phyloP scores from a whole-genome alignment of 2,329 filamentous ascomycete species.

The Exophiala lecanii-corni region DNA sequence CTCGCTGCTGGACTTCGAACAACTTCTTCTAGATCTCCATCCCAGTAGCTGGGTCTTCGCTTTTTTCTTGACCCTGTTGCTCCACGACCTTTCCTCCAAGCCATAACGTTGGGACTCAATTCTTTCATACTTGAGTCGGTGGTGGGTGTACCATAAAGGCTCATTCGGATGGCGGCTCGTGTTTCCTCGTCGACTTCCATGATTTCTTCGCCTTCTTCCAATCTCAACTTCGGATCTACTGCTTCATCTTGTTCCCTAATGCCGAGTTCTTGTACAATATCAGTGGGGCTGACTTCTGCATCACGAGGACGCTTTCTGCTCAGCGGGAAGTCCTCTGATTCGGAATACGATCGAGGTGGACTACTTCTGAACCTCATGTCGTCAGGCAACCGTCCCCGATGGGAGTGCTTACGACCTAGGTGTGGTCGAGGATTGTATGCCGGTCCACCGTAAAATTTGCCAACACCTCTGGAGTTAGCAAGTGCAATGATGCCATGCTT shows the following conservation, averaged over 20 bases:
- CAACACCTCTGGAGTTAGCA: conserved; percentile 19
- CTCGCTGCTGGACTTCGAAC: conserved; percentile 24
- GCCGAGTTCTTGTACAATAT: conserved; percentile 10
- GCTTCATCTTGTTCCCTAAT: conserved; percentile 3
- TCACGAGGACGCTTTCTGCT: conserved; percentile 16
- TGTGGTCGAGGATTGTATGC: conserved; percentile 7
- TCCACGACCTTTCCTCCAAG: conserved; percentile 16
- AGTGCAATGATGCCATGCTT: conserved; percentile 25
- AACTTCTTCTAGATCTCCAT: conserved; percentile 25
- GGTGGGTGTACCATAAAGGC: conserved; percentile 18
- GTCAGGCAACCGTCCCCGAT: conserved; percentile 7
- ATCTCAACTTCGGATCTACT: conserved; percentile 9
- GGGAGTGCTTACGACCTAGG: conserved; percentile 6
- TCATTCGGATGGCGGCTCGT: conserved; percentile 21
- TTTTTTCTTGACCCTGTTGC: conserved; percentile 20
- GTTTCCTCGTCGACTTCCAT: conserved; percentile 25
- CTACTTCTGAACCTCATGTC: conserved; percentile 25
- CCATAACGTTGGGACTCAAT: conserved; percentile 25
- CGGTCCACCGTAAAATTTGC: conserved; percentile 18
- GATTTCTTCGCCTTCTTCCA: conserved; percentile 21
- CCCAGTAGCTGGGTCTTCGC: conserved; percentile 26
- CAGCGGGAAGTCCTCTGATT: conserved; percentile 5
- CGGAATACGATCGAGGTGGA: conserved; percentile 16
- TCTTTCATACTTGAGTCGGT: conserved; percentile 18
- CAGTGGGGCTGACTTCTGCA: conserved; percentile 7